Conservation (phyloP, 2,329 filamentous ascomycete genomes). For the Sclerotinia spermophila region DNA sequence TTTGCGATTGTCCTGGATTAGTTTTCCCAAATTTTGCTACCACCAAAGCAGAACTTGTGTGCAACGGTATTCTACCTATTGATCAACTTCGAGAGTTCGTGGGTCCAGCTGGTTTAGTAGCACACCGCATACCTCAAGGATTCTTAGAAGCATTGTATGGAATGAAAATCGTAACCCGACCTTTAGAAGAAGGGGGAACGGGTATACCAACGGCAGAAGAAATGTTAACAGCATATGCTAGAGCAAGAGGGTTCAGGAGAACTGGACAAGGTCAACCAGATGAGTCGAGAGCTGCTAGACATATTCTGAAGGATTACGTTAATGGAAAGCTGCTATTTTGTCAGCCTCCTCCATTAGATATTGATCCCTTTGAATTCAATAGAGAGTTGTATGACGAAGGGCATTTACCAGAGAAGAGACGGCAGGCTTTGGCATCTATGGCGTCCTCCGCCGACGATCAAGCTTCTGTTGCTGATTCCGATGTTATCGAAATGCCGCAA, state of each 20-base stretch:
- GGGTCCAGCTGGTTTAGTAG: slow-evolving; percentile 78
- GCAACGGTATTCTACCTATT: slow-evolving; percentile 91
- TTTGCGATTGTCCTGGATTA: slow-evolving; percentile 97
- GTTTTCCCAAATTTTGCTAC: slow-evolving; percentile 98
- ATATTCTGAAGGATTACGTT: slow-evolving; percentile 94
- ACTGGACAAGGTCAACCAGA: slow-evolving; percentile 88
- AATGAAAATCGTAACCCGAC: slow-evolving; percentile 77
- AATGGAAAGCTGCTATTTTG: slow-evolving; percentile 92
- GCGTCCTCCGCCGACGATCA: slow-evolving; percentile 38
- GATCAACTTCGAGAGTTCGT: slow-evolving; percentile 93
- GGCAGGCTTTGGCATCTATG: slow-evolving; percentile 55
- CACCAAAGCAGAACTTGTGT: slow-evolving; percentile 93
- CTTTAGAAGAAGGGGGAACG: slow-evolving; percentile 87
- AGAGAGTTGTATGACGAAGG: slow-evolving; percentile 78
- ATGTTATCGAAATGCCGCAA: slow-evolving; percentile 50
- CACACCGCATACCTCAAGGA: slow-evolving; percentile 76
- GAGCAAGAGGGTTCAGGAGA: slow-evolving; percentile 85
- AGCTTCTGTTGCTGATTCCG: slow-evolving; percentile 43
- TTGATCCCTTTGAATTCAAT: slow-evolving; percentile 78
- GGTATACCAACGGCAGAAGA: slow-evolving; percentile 82
- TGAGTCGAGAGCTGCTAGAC: slow-evolving; percentile 84
- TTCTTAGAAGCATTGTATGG: slow-evolving; percentile 95
- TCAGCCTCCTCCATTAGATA: slow-evolving; percentile 73
- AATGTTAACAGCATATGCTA: slow-evolving; percentile 79
- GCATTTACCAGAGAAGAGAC: slow-evolving; percentile 79